A percentile compares a stretch with the other conserved stretches of the same genome.
phyloP scores from a whole-genome alignment of 352 stramenopile species.

The Phytopythium ostracodes region DNA sequence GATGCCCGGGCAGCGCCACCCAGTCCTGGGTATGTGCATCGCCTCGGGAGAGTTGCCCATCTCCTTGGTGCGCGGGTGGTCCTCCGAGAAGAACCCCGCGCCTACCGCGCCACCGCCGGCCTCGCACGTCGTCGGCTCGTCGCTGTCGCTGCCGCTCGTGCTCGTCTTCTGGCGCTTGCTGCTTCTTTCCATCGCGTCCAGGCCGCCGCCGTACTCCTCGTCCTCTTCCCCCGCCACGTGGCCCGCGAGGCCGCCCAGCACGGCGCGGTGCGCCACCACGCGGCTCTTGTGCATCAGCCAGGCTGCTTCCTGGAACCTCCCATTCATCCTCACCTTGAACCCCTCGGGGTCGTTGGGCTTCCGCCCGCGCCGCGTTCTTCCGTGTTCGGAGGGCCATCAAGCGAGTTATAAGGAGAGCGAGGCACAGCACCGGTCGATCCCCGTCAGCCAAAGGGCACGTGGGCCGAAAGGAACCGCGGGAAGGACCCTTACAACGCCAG shows the following conservation, averaged over 20 bases:
- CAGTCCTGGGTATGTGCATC: constrained; percentile 43
- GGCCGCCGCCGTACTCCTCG: constrained; percentile 5
- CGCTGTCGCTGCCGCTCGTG: constrained; percentile 11
- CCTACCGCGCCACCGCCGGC: constrained; percentile 1
- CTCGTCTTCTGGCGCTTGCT: constrained; percentile 20
- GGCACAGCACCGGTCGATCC: too few species aligned
- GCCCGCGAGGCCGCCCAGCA: constrained; percentile 4
- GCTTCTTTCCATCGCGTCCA: constrained; percentile 8
- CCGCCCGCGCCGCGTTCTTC: constrained; percentile 42
- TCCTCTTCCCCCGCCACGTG: constrained; percentile 12
- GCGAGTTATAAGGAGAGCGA: neutral
- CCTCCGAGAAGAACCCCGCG: constrained; percentile 25
- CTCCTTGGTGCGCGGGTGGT: constrained; percentile 11
- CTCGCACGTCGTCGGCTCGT: constrained; percentile 8
- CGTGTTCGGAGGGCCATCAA: neutral
- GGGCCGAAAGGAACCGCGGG: too few species aligned
- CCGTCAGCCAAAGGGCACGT: too few species aligned
- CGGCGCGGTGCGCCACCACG: constrained; percentile 36
- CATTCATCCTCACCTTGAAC: constrained; percentile 77
- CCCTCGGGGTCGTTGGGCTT: constrained; percentile 59
- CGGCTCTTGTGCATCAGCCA: constrained; percentile 70
- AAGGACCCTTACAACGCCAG: too few species aligned
- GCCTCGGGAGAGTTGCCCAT: constrained; percentile 2
- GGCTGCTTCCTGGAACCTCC: constrained; percentile 51
- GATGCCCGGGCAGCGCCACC: constrained; percentile 58